Conservation (phyloP, 306 rosid species). For the Rubus idaeus region DNA sequence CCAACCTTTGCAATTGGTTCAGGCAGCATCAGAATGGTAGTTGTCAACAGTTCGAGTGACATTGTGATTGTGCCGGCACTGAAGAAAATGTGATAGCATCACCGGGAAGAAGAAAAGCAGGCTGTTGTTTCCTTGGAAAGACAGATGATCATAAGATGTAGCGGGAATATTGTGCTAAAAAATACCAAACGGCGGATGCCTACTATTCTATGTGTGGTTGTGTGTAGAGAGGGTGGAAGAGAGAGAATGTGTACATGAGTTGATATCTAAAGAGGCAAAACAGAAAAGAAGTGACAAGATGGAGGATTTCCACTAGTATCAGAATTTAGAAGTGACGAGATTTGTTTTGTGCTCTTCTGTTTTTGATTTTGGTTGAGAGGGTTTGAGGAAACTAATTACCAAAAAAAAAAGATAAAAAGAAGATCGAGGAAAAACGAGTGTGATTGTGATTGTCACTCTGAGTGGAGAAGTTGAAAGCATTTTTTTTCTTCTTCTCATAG, state of each 20-base stretch:
- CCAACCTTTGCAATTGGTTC: not conserved
- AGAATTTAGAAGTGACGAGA: not conserved
- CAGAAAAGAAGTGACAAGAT: not conserved
- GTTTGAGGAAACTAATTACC: constrained; percentile 10
- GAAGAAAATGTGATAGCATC: not conserved
- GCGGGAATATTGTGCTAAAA: constrained; percentile 4
- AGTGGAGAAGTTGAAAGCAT: constrained; percentile 1
- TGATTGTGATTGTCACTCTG: not conserved
- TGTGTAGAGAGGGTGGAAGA: not conserved
- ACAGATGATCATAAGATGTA: constrained; percentile 12
- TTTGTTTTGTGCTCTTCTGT: not conserved
- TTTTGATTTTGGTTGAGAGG: not conserved
- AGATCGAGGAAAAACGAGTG: not conserved
- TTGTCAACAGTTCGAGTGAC: constrained; percentile 17
- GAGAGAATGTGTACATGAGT: constrained; percentile 1
- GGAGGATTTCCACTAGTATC: constrained; percentile 5
- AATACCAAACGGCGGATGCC: not conserved
- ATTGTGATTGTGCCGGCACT: not conserved
- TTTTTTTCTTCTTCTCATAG: not conserved
- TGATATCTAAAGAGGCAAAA: constrained; percentile 1
- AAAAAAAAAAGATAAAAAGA: not conserved
- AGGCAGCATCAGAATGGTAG: constrained; percentile 3
- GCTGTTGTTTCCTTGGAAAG: constrained; percentile 5
- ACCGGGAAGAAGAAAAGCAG: not conserved
- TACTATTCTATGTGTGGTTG: not conserved